Evolutionary conservation across 257 asterid genomes (phyloP), one percentile per base, ranked within the genome.

Genomic region (Buddleja alternifolia): DNA sequence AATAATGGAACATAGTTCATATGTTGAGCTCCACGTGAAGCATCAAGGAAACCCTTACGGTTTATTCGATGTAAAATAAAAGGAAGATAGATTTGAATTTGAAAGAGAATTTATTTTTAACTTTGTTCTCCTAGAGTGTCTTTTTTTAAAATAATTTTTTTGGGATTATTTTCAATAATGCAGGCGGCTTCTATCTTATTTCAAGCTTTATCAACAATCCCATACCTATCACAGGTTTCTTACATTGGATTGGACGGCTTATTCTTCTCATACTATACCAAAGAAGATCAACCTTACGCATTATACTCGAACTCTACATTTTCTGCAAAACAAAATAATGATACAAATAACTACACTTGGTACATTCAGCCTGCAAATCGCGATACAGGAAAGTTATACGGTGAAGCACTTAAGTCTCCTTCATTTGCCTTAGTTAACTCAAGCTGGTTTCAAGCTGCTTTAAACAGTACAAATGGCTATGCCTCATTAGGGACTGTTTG

Each of bases 251-350:
- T 74, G 52, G 78, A 84, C 19, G 96, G 91, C 29, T 66, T 82
- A 14, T 60, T 84, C 64, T 81, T 88, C 69, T 75, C 85, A 0
- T 84, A 80, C 70, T 77, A 50, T 63, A 24, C 41, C 14, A 60
- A 80, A 66, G 84, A 59, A 3, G 62, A 71, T 29, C 85, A 45
- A 6, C 46, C 67, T 24, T 67, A 69, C 51, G 85, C 81, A 8
- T 8, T 82, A 17, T 88, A 81, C 80, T 88, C 96, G 23, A 84
- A 88, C 64, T 63, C 80, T 4, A 75, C 87, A 8, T 63, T 76
- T 55, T 21, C 64, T 25, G 59, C 74, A 4, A 51, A 57, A 4
- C 32, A 23, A 60, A 60, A 42, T 9, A 60, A 42, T 9, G 66
- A 42, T 9, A 8, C 70, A 15, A 12, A 19, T 10, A 71, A 56